Percentiles rank a stretch among this genome's conserved stretches.
Conservation (phyloP, 345 rosid species). For the Theobroma cacao region DNA sequence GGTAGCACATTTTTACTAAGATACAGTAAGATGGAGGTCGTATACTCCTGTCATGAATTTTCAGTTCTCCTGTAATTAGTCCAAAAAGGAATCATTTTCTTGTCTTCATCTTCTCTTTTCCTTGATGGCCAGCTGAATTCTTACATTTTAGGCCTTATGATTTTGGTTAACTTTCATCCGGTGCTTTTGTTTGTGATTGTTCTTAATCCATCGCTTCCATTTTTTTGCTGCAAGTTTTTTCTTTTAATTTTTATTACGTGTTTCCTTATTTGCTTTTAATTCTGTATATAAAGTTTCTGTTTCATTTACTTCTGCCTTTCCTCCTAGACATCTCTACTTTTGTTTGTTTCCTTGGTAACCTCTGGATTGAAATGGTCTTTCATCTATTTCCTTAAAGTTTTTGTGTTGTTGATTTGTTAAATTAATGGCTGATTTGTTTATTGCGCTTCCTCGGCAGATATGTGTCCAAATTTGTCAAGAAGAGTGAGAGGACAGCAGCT, state of each 20-base stretch:
- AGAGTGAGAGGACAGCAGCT: slow-evolving; percentile 38
- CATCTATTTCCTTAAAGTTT: neutral
- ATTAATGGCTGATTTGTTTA: neutral
- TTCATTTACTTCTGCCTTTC: neutral
- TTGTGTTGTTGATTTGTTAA: neutral
- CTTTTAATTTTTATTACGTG: no score
- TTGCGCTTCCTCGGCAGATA: slow-evolving; percentile 32
- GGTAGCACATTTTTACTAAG: neutral
- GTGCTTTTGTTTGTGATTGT: neutral
- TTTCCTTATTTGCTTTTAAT: neutral
- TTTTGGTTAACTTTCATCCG: neutral
- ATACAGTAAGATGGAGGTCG: neutral
- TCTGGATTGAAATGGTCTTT: neutral
- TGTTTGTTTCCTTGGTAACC: neutral
- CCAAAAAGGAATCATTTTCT: neutral
- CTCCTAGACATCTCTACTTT: neutral
- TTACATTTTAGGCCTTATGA: neutral
- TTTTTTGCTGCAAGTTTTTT: neutral
- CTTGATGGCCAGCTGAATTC: neutral
- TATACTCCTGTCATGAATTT: neutral
- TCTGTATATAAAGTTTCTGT: neutral
- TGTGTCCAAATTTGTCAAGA: slow-evolving; percentile 55
- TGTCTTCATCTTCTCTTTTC: neutral
- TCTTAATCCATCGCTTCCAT: neutral
- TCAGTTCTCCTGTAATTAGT: neutral